Conservation (phyloP, 108 stramenopile species). For the Epithemia pelagica region DNA sequence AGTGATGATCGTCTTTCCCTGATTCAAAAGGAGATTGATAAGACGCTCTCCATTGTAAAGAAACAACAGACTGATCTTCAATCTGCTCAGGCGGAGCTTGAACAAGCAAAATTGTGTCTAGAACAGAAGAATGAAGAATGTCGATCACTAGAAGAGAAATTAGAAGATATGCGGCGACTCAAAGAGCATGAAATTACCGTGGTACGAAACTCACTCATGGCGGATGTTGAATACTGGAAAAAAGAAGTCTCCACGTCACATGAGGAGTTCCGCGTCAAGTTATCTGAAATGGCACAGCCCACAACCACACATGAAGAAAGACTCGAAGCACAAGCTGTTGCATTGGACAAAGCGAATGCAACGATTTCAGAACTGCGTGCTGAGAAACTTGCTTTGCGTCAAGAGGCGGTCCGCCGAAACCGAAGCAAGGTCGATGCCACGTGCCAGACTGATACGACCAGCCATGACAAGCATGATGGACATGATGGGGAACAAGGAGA, state of each 20-base stretch:
- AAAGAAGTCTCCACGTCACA: neutral
- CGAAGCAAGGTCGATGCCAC: neutral
- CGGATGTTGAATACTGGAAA: neutral
- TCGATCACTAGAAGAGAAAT: neutral
- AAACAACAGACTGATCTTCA: neutral
- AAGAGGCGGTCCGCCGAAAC: neutral
- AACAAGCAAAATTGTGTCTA: neutral
- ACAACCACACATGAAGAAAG: neutral
- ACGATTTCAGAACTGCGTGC: neutral
- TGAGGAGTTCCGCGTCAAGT: neutral
- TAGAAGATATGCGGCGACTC: neutral
- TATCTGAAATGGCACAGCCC: neutral
- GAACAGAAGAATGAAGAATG: neutral
- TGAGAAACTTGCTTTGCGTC: neutral
- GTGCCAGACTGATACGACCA: neutral
- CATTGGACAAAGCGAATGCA: neutral
- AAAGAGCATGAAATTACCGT: neutral
- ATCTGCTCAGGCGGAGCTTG: neutral
- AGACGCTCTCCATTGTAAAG: neutral
- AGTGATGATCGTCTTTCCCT: conserved; percentile 1
- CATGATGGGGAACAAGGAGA: neutral
- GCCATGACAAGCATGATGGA: neutral
- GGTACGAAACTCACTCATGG: neutral
- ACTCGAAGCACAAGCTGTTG: neutral
- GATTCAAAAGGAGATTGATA: neutral